These are phyloP conservation scores for Claviceps maximensis DNA, from an alignment of 2,329 filamentous ascomycete species.

Conservation along the genomic window DNA sequence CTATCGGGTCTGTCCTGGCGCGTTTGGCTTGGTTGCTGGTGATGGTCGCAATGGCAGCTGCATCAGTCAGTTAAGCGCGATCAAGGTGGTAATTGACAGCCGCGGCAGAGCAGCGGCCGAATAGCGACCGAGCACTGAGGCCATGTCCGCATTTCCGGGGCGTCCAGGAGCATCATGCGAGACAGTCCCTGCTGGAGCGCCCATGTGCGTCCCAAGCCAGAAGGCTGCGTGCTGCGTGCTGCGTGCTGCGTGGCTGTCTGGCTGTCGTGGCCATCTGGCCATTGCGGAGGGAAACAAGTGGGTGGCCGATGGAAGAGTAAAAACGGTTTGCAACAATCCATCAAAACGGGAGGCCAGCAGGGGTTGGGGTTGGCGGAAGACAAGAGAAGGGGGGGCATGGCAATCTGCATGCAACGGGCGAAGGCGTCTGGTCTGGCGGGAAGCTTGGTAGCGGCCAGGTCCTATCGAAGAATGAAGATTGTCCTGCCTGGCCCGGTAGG, in stretches of 20 bases:
- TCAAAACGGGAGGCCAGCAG: background rate
- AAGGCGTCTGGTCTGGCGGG: background rate
- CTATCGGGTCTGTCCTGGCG: background rate
- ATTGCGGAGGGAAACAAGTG: constrained; percentile 1
- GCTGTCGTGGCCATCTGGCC: background rate
- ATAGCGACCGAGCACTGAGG: background rate
- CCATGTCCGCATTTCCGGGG: background rate
- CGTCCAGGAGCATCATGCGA: background rate
- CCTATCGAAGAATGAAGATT: background rate
- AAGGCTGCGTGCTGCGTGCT: background rate
- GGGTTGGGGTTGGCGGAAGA: background rate
- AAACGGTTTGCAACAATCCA: constrained; percentile 1
- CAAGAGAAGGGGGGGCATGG: background rate
- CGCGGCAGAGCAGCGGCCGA: background rate
- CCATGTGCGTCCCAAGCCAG: background rate
- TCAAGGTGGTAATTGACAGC: background rate
- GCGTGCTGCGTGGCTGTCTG: background rate
- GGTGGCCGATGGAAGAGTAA: background rate
- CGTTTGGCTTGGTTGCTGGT: background rate
- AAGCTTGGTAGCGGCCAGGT: background rate
- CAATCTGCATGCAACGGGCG: background rate
- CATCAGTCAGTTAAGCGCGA: background rate
- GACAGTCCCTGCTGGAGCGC: background rate
- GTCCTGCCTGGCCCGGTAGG: background rate
- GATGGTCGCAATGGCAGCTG: background rate